Base-by-base conservation (phyloP, 805 yeast genomes). In the Wickerhamomyces subpelliculosus region DNA sequence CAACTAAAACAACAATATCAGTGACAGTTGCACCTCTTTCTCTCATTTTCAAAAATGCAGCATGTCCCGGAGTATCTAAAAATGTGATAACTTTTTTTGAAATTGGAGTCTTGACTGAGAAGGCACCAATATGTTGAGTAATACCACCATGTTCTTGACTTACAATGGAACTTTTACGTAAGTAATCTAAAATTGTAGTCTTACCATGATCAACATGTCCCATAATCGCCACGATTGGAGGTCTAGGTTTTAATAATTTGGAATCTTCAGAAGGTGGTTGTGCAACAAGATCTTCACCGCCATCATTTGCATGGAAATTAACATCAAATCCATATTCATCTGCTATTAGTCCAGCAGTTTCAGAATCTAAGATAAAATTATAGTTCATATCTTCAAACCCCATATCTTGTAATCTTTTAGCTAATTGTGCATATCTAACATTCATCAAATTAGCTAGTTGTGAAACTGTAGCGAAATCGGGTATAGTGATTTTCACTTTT, bases 141-240 rank as follows among this genome's bases (percentile, higher is more conserved):
- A 93, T 93, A 16, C 98, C 97, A 38, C 98, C 98, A 58, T 79
- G 84, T 57, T 93, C 98, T 30, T 79, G 73, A 23, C 77, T 75
- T 0, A 82, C 97, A 8, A 93, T 77, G 0, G 89, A 76, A 0
- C 96, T 83, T 47, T 85, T 87, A 32, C 97, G 70, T 51, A 93
- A 65, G 52, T 78, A 76, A 58, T 93, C 98, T 39, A 93, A 70
- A 43, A 93, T 80, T 0, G 98, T 90, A 2, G 98, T 93, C 58
- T 93, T 93, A 3, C 98, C 98, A 55, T 93, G 98, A 60, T 93
- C 98, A 23, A 93, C 98, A 59, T 93, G 98, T 3, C 98, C 98
- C 97, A 93, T 93, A 37, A 93, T 85, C 0, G 98, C 89, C 5
- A 93, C 97, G 19, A 93, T 82, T 0, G 98, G 98, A 0, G 98